Conservation (phyloP, 345 rosid species). For the Stellera chamaejasme region DNA sequence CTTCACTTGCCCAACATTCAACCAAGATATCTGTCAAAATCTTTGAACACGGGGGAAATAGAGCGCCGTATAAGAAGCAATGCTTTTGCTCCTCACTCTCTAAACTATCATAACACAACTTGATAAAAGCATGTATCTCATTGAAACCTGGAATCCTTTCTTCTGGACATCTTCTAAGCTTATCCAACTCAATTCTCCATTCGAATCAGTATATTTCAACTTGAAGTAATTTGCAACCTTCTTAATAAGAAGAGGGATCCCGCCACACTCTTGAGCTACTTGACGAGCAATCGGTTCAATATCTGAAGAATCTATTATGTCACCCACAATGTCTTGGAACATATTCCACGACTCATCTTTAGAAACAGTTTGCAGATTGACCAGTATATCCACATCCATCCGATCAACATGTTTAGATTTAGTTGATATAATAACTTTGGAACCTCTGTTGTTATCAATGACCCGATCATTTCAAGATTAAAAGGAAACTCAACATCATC, state of each 20-base stretch:
- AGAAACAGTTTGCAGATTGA: background rate
- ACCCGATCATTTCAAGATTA: slow-evolving; percentile 6
- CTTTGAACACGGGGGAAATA: slow-evolving; percentile 13
- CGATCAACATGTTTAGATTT: background rate
- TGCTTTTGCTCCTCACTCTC: slow-evolving; percentile 12
- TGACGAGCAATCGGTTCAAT: slow-evolving; percentile 9
- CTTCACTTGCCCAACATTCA: slow-evolving; percentile 25
- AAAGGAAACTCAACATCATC: slow-evolving; percentile 1
- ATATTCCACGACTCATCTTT: slow-evolving; percentile 5
- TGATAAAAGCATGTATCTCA: slow-evolving; percentile 18
- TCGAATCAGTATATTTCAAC: slow-evolving; percentile 9
- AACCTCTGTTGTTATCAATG: background rate
- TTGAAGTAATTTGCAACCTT: slow-evolving; percentile 21
- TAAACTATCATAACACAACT: slow-evolving; percentile 17
- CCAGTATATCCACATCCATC: slow-evolving; percentile 3
- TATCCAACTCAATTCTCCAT: slow-evolving; percentile 15
- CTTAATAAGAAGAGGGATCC: slow-evolving; percentile 21
- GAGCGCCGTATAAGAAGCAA: slow-evolving; percentile 23
- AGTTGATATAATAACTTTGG: slow-evolving; percentile 10
- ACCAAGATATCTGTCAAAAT: slow-evolving; percentile 19
- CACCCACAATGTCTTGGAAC: slow-evolving; percentile 2
- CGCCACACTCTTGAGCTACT: slow-evolving; percentile 18
- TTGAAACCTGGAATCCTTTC: slow-evolving; percentile 12
- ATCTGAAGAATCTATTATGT: slow-evolving; percentile 1
- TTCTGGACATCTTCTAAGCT: slow-evolving; percentile 13